Base-by-base conservation (phyloP, 257 asterid species). In the Galeopsis tetrahit region DNA sequence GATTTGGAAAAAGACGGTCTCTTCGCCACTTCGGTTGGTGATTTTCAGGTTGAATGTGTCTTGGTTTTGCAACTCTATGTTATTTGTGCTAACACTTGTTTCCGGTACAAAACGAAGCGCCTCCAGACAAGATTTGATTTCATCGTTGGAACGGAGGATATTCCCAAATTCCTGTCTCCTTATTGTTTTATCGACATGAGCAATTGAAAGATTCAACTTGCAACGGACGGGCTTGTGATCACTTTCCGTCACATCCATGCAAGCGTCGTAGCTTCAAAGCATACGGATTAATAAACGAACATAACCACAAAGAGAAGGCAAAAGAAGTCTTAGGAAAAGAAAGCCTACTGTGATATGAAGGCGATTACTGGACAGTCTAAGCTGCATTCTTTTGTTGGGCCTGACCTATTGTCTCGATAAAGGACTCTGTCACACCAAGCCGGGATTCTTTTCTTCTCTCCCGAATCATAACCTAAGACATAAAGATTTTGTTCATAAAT, bases 191-290 rank as follows among this genome's bases (percentile, higher is more conserved):
- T 90, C 92, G 1, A 87, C 86, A 59, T 71, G 84, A 28, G 97
- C 85, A 73, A 93, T 91, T 63, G 89, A 95, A 39, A 93, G 79
- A 59, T 83, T 79, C 42, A 93, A 70, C 70, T 90, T 93, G 88
- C 98, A 93, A 6, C 98, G 82, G 6, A 93, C 97, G 2, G 98
- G 98, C 67, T 93, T 93, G 69, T 93, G 98, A 82, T 93, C 98
- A 61, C 97, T 93, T 69, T 93, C 98, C 32, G 81, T 83, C 38
- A 93, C 97, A 42, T 93, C 96, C 98, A 90, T 93, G 70, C 90
- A 77, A 31, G 96, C 98, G 56, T 90, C 98, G 8, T 93, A 90
- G 79, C 98, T 93, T 77, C 7, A n/a, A 57, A 55, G 13, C 61
- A 55, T 39, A 58, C n/a, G 39, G 13, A 65, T 10, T 3, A 9